These are phyloP conservation scores for Naganishia sp. DNA, from an alignment of 1,284 basidiomycete species.

Conservation along the genomic window DNA sequence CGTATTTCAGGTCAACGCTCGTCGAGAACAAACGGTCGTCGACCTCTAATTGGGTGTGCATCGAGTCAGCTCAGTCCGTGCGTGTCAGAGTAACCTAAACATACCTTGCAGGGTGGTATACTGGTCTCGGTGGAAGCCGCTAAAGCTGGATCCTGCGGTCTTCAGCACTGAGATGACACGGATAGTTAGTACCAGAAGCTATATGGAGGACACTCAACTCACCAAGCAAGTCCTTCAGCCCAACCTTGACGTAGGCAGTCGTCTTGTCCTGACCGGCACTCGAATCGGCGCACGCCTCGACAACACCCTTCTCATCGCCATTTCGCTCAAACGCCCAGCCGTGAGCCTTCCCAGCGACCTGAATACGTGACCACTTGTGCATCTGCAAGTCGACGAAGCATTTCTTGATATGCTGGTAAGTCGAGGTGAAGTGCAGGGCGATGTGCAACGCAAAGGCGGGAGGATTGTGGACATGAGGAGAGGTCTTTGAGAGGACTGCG, in stretches of 20 bases:
- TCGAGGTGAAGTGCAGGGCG: slow-evolving; percentile 77
- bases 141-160: slow-evolving; percentile 82
- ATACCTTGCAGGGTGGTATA: slow-evolving; percentile 74
- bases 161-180: slow-evolving; percentile 70
- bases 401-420: slow-evolving; percentile 76
- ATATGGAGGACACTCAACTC: slow-evolving; percentile 38
- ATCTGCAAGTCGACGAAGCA: slow-evolving; percentile 75
- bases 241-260: slow-evolving; percentile 65
- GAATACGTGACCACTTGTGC: slow-evolving; percentile 83
- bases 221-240: slow-evolving; percentile 78
- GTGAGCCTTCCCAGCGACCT: slow-evolving; percentile 61
- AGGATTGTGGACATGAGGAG: slow-evolving; percentile 76
- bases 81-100: slow-evolving; percentile 32
- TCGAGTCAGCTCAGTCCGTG: slow-evolving; percentile 18
- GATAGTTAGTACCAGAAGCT: slow-evolving; percentile 34
- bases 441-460: slow-evolving; percentile 86
- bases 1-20: slow-evolving; percentile 71
- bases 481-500: slow-evolving; percentile 79
- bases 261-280: slow-evolving; percentile 42
- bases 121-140: slow-evolving; percentile 79
- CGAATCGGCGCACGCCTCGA: slow-evolving; percentile 66
- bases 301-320: slow-evolving; percentile 83
- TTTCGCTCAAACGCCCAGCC: slow-evolving; percentile 82
- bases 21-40: slow-evolving; percentile 87
- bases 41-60: slow-evolving; percentile 58